phyloP scores from a whole-genome alignment of 1,284 basidiomycete species.

The Austroboletus sp. region DNA sequence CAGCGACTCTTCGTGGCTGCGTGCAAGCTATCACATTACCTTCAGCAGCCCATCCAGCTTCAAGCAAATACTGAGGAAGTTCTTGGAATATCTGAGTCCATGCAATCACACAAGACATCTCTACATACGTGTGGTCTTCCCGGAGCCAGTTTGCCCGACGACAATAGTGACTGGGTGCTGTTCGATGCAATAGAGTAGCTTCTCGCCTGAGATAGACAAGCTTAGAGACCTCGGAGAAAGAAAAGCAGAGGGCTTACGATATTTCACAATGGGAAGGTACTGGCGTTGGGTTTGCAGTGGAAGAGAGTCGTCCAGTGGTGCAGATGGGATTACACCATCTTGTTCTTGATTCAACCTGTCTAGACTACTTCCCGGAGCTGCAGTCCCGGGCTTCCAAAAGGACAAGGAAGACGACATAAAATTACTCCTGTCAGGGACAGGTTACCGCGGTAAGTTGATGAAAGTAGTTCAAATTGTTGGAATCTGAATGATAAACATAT shows the following conservation, averaged over 20 bases:
- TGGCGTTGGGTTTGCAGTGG: slow-evolving; percentile 72
- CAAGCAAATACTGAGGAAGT: slow-evolving; percentile 88
- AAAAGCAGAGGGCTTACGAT: slow-evolving; percentile 47
- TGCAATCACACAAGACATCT: neutral
- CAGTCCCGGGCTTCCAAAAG: slow-evolving; percentile 81
- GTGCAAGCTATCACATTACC: slow-evolving; percentile 84
- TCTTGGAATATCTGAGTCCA: slow-evolving; percentile 43
- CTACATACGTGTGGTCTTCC: slow-evolving; percentile 88
- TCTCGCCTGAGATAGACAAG: slow-evolving; percentile 46
- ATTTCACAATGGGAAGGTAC: slow-evolving; percentile 81
- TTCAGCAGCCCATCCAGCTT: slow-evolving; percentile 81
- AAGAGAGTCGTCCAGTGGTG: slow-evolving; percentile 49
- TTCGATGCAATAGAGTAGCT: slow-evolving; percentile 80
- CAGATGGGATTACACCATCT: slow-evolving; percentile 59
- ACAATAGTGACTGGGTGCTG: slow-evolving; percentile 78
- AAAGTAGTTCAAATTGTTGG: too few relatives aligned
- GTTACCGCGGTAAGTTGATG: too few relatives aligned
- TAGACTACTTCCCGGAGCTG: slow-evolving; percentile 78
- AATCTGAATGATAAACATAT: neutral
- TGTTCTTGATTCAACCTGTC: slow-evolving; percentile 78
- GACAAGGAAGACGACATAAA: slow-evolving; percentile 40
- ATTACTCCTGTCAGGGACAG: too few relatives aligned
- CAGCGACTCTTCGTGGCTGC: slow-evolving; percentile 91
- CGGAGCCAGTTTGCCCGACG: slow-evolving; percentile 93
- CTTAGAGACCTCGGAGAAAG: neutral